Conservation (phyloP, 352 stramenopile genomes). For the Peronospora destructor region DNA sequence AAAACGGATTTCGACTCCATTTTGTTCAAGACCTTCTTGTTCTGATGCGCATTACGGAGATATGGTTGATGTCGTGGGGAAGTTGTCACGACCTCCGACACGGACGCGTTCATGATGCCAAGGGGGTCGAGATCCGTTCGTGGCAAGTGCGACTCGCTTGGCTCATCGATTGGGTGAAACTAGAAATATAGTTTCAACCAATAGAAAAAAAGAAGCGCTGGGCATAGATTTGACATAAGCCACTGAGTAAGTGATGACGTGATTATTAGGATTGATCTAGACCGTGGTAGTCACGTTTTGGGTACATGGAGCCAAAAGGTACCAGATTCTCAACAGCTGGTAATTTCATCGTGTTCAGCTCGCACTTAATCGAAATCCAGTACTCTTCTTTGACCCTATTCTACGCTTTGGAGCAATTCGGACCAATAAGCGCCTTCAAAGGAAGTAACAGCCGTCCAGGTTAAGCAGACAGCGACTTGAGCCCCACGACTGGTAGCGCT, state of each 20-base stretch:
- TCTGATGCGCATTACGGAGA: background rate
- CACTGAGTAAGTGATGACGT: too few relatives aligned
- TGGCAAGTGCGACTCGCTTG: background rate
- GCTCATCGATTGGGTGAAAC: background rate
- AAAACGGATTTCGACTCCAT: conserved; percentile 1
- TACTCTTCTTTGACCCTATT: conserved; percentile 14
- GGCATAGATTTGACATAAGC: too few relatives aligned
- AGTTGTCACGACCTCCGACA: conserved; percentile 5
- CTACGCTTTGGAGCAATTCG: conserved; percentile 16
- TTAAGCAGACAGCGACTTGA: conserved; percentile 11
- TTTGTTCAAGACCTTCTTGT: conserved; percentile 2
- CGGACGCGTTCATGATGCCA: conserved; percentile 19
- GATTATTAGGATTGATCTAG: too few relatives aligned
- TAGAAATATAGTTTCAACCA: background rate
- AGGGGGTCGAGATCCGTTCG: conserved; percentile 3
- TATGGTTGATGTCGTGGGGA: background rate
- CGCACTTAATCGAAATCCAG: conserved; percentile 21
- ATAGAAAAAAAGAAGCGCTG: background rate
- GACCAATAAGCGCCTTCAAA: conserved; percentile 16
- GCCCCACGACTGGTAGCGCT: conserved; percentile 18
- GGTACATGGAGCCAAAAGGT: too few relatives aligned
- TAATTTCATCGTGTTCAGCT: conserved; percentile 6
- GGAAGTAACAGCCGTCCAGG: conserved; percentile 26
- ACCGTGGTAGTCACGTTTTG: too few relatives aligned
- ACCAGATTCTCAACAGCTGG: too few relatives aligned